A percentile compares a stretch with the other conserved stretches of the same genome.
phyloP scores from a whole-genome alignment of 1,139 yeast genomes.

The Yamadazyma triangularis region DNA sequence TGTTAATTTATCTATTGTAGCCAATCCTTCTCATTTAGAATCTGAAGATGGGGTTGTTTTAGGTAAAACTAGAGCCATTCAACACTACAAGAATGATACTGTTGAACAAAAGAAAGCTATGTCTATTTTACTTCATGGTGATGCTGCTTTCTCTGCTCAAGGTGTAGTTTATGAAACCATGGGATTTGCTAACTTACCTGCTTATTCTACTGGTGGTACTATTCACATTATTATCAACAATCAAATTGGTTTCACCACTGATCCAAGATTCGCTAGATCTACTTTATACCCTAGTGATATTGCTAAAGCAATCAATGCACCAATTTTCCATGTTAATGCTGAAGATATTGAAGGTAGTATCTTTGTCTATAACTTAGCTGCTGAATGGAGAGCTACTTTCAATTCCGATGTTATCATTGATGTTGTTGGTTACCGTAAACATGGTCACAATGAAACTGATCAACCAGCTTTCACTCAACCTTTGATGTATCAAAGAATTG shows the following conservation, averaged over 20 bases:
- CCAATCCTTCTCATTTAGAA: slow-evolving; percentile 98
- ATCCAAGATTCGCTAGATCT: slow-evolving; percentile 95
- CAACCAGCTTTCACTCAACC: slow-evolving; percentile 99
- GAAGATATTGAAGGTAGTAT: slow-evolving; percentile 95
- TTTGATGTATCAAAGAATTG: slow-evolving; percentile 87
- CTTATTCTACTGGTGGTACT: slow-evolving; percentile 98
- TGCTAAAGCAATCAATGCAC: slow-evolving; percentile 95
- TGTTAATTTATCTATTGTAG: slow-evolving; percentile 92
- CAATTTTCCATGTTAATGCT: slow-evolving; percentile 98
- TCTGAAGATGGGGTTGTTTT: slow-evolving; percentile 98
- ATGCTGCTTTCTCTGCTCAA: slow-evolving; percentile 98
- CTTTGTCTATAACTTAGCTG: slow-evolving; percentile 91
- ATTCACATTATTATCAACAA: slow-evolving; percentile 92
- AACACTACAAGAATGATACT: slow-evolving; percentile 84
- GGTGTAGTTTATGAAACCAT: slow-evolving; percentile 98
- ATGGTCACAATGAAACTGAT: slow-evolving; percentile 99
- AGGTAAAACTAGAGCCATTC: slow-evolving; percentile 96
- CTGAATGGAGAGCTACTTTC: slow-evolving; percentile 97
- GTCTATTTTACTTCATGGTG: slow-evolving; percentile 94
- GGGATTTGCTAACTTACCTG: slow-evolving; percentile 91
- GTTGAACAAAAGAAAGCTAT: slow-evolving; percentile 82
- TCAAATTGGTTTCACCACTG: slow-evolving; percentile 99
- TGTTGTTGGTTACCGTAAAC: slow-evolving; percentile 96
- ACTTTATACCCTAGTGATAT: slow-evolving; percentile 97
- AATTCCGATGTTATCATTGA: slow-evolving; percentile 95